phyloP scores from a whole-genome alignment of 1,284 basidiomycete genomes.

The Anthracocystis setariae region DNA sequence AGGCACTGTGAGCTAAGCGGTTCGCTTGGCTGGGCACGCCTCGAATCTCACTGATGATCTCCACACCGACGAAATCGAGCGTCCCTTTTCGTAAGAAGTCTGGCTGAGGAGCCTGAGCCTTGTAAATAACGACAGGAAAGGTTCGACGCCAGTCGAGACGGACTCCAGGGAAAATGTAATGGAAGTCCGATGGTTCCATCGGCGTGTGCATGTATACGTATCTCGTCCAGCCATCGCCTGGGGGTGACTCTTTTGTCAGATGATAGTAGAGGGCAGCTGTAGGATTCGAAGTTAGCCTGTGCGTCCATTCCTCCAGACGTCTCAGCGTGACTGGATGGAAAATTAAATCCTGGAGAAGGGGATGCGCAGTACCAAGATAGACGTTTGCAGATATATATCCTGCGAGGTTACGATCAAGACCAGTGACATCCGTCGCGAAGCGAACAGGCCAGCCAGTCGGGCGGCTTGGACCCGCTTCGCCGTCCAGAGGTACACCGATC shows the following conservation, averaged over 20 bases:
- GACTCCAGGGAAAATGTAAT: constrained; percentile 6
- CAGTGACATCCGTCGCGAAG: no score
- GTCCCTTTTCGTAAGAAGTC: constrained; percentile 1
- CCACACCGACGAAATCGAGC: constrained; percentile 5
- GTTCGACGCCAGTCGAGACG: constrained; percentile 1
- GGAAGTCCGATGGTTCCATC: constrained; percentile 1
- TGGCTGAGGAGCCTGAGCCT: constrained; percentile 3
- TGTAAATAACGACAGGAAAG: background rate
- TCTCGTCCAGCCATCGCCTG: background rate
- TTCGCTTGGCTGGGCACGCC: no score
- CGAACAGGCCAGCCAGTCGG: no score
- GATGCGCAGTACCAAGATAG: background rate
- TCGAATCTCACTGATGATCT: no score
- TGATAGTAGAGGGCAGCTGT: background rate
- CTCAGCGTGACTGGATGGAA: background rate
- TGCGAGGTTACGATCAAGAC: background rate
- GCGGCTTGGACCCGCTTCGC: no score
- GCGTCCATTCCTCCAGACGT: background rate
- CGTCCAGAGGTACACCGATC: no score
- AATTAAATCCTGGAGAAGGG: background rate
- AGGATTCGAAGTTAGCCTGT: background rate
- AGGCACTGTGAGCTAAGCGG: no score
- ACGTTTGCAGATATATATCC: background rate
- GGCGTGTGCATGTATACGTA: constrained; percentile 9
- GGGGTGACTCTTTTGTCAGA: background rate